Evolutionary conservation across 352 stramenopile species (phyloP).

Genomic region (Globisporangium polare): DNA sequence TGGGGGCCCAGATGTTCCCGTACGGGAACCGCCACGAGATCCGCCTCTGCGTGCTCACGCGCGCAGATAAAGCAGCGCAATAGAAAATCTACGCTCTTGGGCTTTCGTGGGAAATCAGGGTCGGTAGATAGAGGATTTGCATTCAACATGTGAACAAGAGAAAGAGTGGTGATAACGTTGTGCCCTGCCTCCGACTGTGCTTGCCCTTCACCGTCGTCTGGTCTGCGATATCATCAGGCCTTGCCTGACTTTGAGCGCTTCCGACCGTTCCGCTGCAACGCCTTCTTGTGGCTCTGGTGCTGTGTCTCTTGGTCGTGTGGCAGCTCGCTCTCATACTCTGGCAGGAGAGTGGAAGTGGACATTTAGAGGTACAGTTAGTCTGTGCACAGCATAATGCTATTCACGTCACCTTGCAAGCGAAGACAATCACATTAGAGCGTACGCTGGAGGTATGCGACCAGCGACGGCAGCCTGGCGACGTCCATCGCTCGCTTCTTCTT

Average conservation of each 20-base stretch:
- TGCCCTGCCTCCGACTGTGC: too few species aligned
- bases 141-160: background rate
- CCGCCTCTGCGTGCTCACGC: slow-evolving; percentile 39
- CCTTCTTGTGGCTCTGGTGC: background rate
- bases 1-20: slow-evolving; percentile 39
- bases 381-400: too few species aligned
- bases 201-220: too few species aligned
- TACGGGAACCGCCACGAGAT: slow-evolving; percentile 73
- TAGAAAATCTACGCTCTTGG: too few species aligned
- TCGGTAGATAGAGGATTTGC: too few species aligned
- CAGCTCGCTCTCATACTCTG: slow-evolving; percentile 6
- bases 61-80: background rate
- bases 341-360: background rate
- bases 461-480: slow-evolving; percentile 32
- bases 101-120: too few species aligned
- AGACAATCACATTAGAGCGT: slow-evolving; percentile 5
- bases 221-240: too few species aligned
- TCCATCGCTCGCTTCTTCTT: slow-evolving; percentile 48
- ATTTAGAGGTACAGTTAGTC: too few species aligned
- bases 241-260: background rate
- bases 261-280: background rate
- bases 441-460: slow-evolving; percentile 27
- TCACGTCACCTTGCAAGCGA: background rate
- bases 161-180: background rate
- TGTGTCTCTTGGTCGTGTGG: background rate